Base-by-base conservation (phyloP, 495 filamentous ascomycete species). In the Penicillium antarcticum region DNA sequence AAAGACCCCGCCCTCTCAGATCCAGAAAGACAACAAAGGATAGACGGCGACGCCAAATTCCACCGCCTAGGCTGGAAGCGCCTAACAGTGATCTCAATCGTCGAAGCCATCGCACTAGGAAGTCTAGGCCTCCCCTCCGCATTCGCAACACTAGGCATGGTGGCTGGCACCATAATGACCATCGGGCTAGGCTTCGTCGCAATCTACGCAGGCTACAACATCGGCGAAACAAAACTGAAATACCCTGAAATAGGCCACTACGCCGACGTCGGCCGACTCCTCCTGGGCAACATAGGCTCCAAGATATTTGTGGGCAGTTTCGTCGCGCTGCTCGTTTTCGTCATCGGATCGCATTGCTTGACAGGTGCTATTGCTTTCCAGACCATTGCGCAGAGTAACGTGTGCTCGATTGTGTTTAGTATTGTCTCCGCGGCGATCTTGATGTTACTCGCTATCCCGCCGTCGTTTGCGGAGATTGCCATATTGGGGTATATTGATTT, bases 301-400 rank as follows among this genome's bases (percentile, higher is more conserved):
- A 80, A 84, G 55, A 47, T 89, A 17, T 68, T 83, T 52, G 77
- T 79, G 16, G 65, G 66, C 39, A 80, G 80, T 58, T 81, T 85
- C 51, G 65, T 77, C 11, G 56, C 84, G 26, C 80, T 86, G 48
- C 73, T 89, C 24, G 57, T 83, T 29, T 87, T 89, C 66, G 78
- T 86, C 40, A 81, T 85, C 53, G 86, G 77, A 23, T 85, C 84
- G 4, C 87, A 90, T 59, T 76, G 87, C 52, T 67, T 88, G 33
- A 85, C 82, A 0, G 86, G 86, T 52, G 80, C 79, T 14, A 86
- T 89, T 63, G 81, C 81, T 53, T 78, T 87, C 57, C 79, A 80
- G 37, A 79, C 70, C 40, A 69, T 89, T 19, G 79, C 82, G 3
- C 64, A 80, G 10, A 74, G 85, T 59, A 77, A 66, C 10, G 58